Percentiles rank a stretch among this genome's conserved stretches.
Conservation (phyloP, 2,329 filamentous ascomycete species). For the Paracoccidioides lutzii region DNA sequence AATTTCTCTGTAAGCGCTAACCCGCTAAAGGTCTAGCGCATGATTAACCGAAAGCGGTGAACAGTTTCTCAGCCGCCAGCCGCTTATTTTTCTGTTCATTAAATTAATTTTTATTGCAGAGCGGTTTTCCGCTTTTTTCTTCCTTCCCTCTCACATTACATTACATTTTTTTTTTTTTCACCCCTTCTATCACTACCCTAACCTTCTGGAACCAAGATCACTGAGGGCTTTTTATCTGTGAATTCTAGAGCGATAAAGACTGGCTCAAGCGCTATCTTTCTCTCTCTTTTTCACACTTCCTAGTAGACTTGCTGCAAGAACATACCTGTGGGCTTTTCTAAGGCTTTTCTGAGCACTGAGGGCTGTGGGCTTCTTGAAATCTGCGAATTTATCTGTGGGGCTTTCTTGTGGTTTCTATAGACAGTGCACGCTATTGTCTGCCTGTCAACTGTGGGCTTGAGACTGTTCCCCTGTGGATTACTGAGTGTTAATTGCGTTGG, state of each 20-base stretch:
- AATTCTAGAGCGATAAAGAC: slow-evolving; percentile 24
- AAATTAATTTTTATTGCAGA: slow-evolving; percentile 13
- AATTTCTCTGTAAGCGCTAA: background rate
- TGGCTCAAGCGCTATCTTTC: slow-evolving; percentile 9
- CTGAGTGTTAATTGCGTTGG: slow-evolving; percentile 10
- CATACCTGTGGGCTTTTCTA: slow-evolving; percentile 24
- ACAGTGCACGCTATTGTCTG: slow-evolving; percentile 26
- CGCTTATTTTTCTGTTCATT: no score
- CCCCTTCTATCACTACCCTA: slow-evolving; percentile 7
- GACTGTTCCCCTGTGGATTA: slow-evolving; percentile 5
- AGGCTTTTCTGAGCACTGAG: slow-evolving; percentile 31
- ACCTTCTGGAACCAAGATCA: slow-evolving; percentile 10
- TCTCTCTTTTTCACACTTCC: slow-evolving; percentile 21
- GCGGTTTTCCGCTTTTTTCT: slow-evolving; percentile 3
- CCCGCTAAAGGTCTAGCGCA: background rate
- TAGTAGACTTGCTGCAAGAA: slow-evolving; percentile 16
- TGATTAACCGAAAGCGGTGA: slow-evolving; percentile 18
- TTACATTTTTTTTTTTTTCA: slow-evolving; percentile 9
- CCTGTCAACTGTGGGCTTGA: slow-evolving; percentile 13
- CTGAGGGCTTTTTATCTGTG: slow-evolving; percentile 13
- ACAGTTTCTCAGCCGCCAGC: slow-evolving; percentile 15
- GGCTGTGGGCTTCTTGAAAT: slow-evolving; percentile 21
- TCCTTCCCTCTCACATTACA: background rate
- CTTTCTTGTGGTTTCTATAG: slow-evolving; percentile 30
- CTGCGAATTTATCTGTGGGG: slow-evolving; percentile 30